A percentile compares a stretch with the other conserved stretches of the same genome.
phyloP scores from a whole-genome alignment of 306 rosid species.

The Datisca glomerata region DNA sequence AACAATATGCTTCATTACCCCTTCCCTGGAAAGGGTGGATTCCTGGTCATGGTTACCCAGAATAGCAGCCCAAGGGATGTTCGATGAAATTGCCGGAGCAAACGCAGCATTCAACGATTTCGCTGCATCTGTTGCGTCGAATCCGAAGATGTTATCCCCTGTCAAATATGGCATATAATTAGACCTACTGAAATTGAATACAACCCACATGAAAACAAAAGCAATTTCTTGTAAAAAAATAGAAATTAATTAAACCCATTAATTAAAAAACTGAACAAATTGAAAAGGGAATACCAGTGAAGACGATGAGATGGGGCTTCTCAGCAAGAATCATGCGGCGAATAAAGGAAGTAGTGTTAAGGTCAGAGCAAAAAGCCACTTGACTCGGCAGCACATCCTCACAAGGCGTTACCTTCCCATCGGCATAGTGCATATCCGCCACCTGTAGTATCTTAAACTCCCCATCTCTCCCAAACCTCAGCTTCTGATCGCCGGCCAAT shows the following conservation, averaged over 20 bases:
- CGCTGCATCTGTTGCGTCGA: slow-evolving; percentile 49
- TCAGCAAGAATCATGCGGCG: slow-evolving; percentile 75
- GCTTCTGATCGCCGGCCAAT: slow-evolving; percentile 21
- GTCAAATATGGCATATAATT: slow-evolving; percentile 6
- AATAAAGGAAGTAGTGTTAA: slow-evolving; percentile 63
- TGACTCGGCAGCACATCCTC: slow-evolving; percentile 47
- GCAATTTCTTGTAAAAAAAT: neutral
- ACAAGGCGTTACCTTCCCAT: slow-evolving; percentile 61
- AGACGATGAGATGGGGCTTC: slow-evolving; percentile 82
- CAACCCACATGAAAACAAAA: too few species aligned
- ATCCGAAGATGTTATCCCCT: slow-evolving; percentile 82
- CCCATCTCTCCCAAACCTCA: slow-evolving; percentile 47
- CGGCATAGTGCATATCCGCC: slow-evolving; percentile 88
- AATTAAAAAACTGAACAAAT: neutral
- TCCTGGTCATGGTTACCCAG: slow-evolving; percentile 97
- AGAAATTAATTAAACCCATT: neutral
- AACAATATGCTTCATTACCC: slow-evolving; percentile 74
- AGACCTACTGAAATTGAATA: neutral
- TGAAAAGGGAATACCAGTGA: slow-evolving; percentile 45
- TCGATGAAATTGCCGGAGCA: slow-evolving; percentile 79
- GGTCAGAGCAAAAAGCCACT: slow-evolving; percentile 63
- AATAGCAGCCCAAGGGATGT: slow-evolving; percentile 84
- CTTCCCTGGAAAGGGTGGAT: slow-evolving; percentile 72
- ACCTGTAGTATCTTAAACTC: slow-evolving; percentile 86
- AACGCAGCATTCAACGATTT: slow-evolving; percentile 72